These are phyloP conservation scores for Vigna angularis DNA, from an alignment of 306 rosid species.

Conservation along the genomic window DNA sequence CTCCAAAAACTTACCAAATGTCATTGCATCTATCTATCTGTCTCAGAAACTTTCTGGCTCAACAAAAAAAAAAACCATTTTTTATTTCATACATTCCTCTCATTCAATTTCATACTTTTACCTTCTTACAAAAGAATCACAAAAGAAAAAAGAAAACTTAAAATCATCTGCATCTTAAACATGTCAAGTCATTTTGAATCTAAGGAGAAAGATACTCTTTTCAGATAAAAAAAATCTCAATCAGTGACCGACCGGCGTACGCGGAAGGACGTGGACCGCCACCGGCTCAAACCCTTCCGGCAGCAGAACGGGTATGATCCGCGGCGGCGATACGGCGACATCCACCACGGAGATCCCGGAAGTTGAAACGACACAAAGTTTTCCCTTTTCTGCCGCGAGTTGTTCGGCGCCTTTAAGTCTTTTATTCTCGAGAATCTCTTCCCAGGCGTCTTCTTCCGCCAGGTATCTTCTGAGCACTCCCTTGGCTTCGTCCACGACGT, in stretches of 20 bases:
- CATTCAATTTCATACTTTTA: background rate
- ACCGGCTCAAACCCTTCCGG: conserved; percentile 68
- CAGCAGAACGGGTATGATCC: conserved; percentile 51
- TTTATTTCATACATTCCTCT: too few relatives aligned
- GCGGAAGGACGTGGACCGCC: conserved; percentile 71
- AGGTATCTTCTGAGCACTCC: conserved; percentile 62
- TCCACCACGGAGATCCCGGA: conserved; percentile 70
- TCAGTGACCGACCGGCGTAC: conserved; percentile 54
- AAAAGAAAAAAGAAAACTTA: background rate
- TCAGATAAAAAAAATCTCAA: background rate
- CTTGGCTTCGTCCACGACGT: conserved; percentile 66
- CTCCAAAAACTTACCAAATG: too few relatives aligned
- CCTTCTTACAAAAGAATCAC: background rate
- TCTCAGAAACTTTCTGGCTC: too few relatives aligned
- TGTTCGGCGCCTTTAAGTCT: conserved; percentile 71
- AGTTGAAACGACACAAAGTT: conserved; percentile 62
- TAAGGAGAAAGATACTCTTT: too few relatives aligned
- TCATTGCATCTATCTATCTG: too few relatives aligned
- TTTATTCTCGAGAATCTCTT: conserved; percentile 48
- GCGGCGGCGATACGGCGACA: conserved; percentile 46
- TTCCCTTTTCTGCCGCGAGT: conserved; percentile 62
- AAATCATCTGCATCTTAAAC: too few relatives aligned
- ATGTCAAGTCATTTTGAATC: too few relatives aligned
- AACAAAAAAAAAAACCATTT: too few relatives aligned
- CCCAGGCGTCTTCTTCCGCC: conserved; percentile 62